Conservation (phyloP, 2,329 filamentous ascomycete genomes). For the Reticulascus tulasneorum region DNA sequence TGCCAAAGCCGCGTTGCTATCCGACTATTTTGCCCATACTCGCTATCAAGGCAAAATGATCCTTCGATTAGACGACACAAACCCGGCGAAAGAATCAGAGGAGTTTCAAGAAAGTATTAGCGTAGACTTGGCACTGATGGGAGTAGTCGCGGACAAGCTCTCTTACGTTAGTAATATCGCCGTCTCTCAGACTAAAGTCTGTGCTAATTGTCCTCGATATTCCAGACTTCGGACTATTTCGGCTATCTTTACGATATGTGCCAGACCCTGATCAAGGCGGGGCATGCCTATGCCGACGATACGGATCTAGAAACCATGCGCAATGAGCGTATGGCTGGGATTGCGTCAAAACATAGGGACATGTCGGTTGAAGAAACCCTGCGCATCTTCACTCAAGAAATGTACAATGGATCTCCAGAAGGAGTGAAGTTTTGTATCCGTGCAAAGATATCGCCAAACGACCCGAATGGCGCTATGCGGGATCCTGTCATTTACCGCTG, state of each 20-base stretch:
- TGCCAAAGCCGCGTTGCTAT: constrained; percentile 87
- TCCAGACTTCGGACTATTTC: constrained; percentile 97
- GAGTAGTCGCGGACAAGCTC: constrained; percentile 80
- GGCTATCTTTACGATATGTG: constrained; percentile 84
- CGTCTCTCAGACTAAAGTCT: too few relatives aligned
- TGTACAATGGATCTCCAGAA: constrained; percentile 80
- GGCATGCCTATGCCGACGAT: constrained; percentile 90
- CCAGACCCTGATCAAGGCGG: constrained; percentile 78
- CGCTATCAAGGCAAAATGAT: constrained; percentile 89
- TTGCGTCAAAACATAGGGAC: constrained; percentile 77
- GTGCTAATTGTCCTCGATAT: too few relatives aligned
- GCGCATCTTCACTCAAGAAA: constrained; percentile 81
- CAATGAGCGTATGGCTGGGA: constrained; percentile 76
- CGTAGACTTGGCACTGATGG: constrained; percentile 86
- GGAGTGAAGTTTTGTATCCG: constrained; percentile 87
- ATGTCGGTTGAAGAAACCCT: constrained; percentile 78
- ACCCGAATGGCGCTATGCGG: constrained; percentile 91
- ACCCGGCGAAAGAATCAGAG: constrained; percentile 94
- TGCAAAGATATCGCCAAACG: constrained; percentile 87
- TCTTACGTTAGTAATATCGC: too few relatives aligned
- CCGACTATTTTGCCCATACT: constrained; percentile 95
- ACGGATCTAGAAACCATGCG: constrained; percentile 88
- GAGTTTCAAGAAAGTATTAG: constrained; percentile 94
- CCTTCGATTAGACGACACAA: constrained; percentile 94
- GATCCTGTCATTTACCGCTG: constrained; percentile 98